These are phyloP conservation scores for Yarrowia phangngaensis DNA, from an alignment of 805 yeast species.

Conservation along the genomic window DNA sequence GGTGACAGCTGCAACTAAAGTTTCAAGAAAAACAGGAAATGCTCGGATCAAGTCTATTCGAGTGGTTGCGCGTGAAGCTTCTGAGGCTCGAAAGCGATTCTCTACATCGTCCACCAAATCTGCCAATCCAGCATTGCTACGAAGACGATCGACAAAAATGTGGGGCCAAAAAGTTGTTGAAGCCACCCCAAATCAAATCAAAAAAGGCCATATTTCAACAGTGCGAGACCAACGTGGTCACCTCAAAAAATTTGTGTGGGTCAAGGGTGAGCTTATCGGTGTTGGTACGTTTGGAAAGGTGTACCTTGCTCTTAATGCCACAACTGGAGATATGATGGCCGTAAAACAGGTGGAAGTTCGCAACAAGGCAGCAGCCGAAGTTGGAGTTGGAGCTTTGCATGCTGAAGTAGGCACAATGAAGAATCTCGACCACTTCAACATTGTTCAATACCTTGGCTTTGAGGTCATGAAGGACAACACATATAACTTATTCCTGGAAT, in stretches of 20 bases:
- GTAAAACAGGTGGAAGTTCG: constrained; percentile 83
- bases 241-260: constrained; percentile 90
- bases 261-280: constrained; percentile 94
- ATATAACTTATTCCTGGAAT: constrained; percentile 85
- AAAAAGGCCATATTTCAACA: constrained; percentile 61
- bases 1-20: background rate
- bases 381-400: constrained; percentile 73
- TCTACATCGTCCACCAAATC: constrained; percentile 28
- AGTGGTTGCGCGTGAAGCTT: constrained; percentile 88
- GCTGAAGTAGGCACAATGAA: constrained; percentile 92
- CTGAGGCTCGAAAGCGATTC: constrained; percentile 51
- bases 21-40: constrained; percentile 15
- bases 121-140: constrained; percentile 43
- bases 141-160: constrained; percentile 85
- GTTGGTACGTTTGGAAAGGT: constrained; percentile 96
- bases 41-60: constrained; percentile 83
- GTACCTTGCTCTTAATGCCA: constrained; percentile 83
- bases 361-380: constrained; percentile 47
- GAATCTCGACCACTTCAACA: constrained; percentile 87
- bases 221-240: constrained; percentile 62
- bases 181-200: constrained; percentile 68
- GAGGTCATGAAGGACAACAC: constrained; percentile 65
- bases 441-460: constrained; percentile 94
- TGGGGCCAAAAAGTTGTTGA: constrained; percentile 96
- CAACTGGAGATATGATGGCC: constrained; percentile 98